Evolutionary conservation across 2,329 filamentous ascomycete species (phyloP), one percentile per base, ranked within the genome.

Genomic region (Aureobasidium lini): DNA sequence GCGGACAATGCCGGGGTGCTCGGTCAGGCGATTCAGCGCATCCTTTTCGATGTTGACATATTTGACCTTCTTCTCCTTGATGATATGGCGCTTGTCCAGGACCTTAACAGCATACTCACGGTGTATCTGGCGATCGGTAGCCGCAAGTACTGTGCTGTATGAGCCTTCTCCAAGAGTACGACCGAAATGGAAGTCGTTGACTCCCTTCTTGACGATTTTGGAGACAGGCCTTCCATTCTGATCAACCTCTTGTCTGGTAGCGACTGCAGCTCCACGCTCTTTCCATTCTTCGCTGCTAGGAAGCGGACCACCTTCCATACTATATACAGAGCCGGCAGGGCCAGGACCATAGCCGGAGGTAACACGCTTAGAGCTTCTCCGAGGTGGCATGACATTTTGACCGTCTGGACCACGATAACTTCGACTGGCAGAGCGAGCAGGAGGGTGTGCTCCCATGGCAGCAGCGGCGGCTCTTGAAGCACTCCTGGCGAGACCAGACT

Each of bases 1-100:
- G 63, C 94, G 88, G 60, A 99, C 92, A 61, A 99, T 93, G 18
- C 94, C 94, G 6, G 94, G 94, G 69, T 99, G 94, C 64, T 99
- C 93, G 3, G 93, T 97, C 60, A 99, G 79, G 63, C 94, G 86
- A 71, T 99, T 99, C 59, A 99, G 79, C 0, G 94, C 97, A 75
- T 99, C 93, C 77, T 96, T 96, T 75, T 99, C 94, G 68, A 99
- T 99, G 75, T 97, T 99, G 74, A 99, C 94, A 70, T 99, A 99
- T 80, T 99, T 99, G 69, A 99, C 95, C 81, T 99, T 99, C 75
- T 96, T 97, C 76, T 99, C 94, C 75, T 97, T 99, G 79, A 99
- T 99, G 70, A 99, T 99, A 73, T 99, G 94, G 68, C 91, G 85
- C 76, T 99, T 99, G 75, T 99, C 94, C 48, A 99, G 83, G 15